Base-by-base conservation (phyloP, 257 asterid species). In the Oldenlandia corymbosa region DNA sequence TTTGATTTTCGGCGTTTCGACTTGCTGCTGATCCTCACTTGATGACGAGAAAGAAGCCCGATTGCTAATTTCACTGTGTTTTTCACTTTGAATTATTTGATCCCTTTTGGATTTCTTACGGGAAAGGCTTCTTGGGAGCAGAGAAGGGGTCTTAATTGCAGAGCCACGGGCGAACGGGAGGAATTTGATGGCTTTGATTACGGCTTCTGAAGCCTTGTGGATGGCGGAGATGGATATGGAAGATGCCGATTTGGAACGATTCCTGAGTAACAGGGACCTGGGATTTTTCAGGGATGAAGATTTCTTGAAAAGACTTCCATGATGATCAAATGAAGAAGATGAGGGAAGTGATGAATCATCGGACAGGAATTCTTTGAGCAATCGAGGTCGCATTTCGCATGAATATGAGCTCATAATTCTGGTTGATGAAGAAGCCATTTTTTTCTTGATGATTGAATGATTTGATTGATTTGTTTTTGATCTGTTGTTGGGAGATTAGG, bases 291-390 rank as follows among this genome's bases (percentile, higher is more conserved):
- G 69, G 72, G 69, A 64, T 32, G 82, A 53, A 62, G 61, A 66
- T 24, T 49, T 51, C 13, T 75, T 51, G 58, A 66, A 45, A 53
- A 68, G 45, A 30, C 65, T 80, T n/a, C n/a, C n/a, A n/a, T n/a
- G n/a, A n/a, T n/a, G n/a, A 71, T 39, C 72, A 6, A 64, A 53
- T 17, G 83, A 32, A 37, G 83, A 32, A 37, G 73, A 47, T 10
- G 78, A 71, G 21, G 72, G 61, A 7, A 54, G 34, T 27, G 64
- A 24, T 21, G 64, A 21, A 21, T 85, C 89, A 18, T 88, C 84
- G 23, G 70, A 66, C 8, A 85, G 88, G 75, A 81, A 86, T 60
- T 86, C 95, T 67, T 86, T 88, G 49, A 88, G 94, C 88, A 85
- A 62, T 76, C 67, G 70, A 1, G 91, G 91, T n/a, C 85, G 81